Conservation (phyloP, 192 early-diverging fungal species). For the Diversispora eburnea region DNA sequence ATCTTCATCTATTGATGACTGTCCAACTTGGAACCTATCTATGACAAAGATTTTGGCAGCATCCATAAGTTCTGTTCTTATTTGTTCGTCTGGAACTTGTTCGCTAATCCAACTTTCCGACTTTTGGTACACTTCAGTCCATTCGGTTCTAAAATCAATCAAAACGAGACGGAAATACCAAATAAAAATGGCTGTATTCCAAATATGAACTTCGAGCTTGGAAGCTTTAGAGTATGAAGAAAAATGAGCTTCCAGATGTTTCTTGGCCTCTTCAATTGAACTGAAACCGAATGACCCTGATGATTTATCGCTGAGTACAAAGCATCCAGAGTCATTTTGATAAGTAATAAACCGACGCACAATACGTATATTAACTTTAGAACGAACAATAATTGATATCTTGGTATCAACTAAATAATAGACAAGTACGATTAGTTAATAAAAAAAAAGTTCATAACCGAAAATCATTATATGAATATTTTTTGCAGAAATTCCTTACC, state of each 20-base stretch:
- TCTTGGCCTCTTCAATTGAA: conserved; percentile 17
- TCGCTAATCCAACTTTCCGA: conserved; percentile 3
- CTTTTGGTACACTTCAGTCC: conserved; percentile 12
- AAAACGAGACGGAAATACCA: conserved; percentile 20
- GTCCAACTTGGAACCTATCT: conserved; percentile 18
- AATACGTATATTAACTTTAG: background rate
- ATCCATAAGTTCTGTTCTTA: conserved; percentile 13
- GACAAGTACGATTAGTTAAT: background rate
- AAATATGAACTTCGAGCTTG: background rate
- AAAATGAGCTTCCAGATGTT: background rate
- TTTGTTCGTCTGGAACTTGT: conserved; percentile 10
- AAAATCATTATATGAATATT: too few species aligned
- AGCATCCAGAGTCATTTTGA: conserved; percentile 12
- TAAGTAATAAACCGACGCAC: conserved; percentile 19
- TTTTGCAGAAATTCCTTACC: too few species aligned
- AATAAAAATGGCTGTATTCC: conserved; percentile 15
- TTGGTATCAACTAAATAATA: background rate
- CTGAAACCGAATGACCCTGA: conserved; percentile 10
- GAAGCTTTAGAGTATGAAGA: conserved; percentile 1
- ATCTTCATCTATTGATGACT: background rate
- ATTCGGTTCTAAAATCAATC: conserved; percentile 16
- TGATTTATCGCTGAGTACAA: background rate
- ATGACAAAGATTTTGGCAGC: conserved; percentile 7
- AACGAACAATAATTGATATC: conserved; percentile 8
- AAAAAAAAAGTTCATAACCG: background rate